These are phyloP conservation scores for Floccularia luteovirens DNA, from an alignment of 768 basidiomycete genomes.

Conservation along the genomic window DNA sequence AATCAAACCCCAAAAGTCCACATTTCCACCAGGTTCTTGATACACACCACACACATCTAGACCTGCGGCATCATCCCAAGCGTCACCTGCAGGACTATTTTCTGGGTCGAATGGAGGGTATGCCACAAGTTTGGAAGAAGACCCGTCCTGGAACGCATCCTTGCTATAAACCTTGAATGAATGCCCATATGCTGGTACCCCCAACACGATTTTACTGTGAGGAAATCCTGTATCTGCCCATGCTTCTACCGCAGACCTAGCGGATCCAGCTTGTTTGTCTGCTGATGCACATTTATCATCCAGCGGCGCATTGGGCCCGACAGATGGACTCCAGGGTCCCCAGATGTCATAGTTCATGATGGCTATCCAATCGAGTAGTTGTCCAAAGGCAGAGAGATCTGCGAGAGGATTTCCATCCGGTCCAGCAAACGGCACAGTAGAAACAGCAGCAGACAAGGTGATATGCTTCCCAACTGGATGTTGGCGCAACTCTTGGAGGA, in stretches of 20 bases:
- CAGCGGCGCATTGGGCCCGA: constrained; percentile 89
- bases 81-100: constrained; percentile 48
- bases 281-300: constrained; percentile 65
- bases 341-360: constrained; percentile 72
- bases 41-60: constrained; percentile 50
- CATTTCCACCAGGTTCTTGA: constrained; percentile 42
- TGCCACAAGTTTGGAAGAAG: constrained; percentile 27
- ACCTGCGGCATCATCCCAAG: constrained; percentile 50
- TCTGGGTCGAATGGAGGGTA: constrained; percentile 48
- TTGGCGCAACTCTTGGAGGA: constrained; percentile 59
- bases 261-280: constrained; percentile 62
- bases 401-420: constrained; percentile 46
- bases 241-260: constrained; percentile 55
- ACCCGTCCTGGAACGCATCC: constrained; percentile 34
- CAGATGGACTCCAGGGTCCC: constrained; percentile 52
- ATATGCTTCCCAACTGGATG: constrained; percentile 45
- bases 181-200: constrained; percentile 81
- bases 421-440: constrained; percentile 31
- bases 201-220: constrained; percentile 59
- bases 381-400: constrained; percentile 67
- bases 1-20: constrained; percentile 64
- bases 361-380: constrained; percentile 47
- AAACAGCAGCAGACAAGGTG: constrained; percentile 46
- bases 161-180: constrained; percentile 48
- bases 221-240: constrained; percentile 82